Evolutionary conservation across 306 rosid species (phyloP), one percentile per base, ranked within the genome.

Genomic region (Canavalia ensiformis): DNA sequence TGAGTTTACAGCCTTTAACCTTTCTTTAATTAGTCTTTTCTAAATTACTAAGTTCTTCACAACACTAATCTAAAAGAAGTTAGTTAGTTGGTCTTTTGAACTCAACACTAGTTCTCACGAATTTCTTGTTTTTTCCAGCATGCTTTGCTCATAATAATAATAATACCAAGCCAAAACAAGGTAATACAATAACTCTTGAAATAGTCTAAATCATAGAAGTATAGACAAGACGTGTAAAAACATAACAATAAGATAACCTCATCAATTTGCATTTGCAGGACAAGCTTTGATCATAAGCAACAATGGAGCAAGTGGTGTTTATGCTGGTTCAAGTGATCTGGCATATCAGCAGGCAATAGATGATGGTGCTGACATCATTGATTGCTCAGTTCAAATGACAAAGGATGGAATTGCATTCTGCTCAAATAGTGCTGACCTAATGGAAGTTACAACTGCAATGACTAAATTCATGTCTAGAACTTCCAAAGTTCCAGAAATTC

Each of bases 391-490:
- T 58, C 94, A 94, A 83, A 77, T 94, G 88, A 83, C 94, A 35
- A 91, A 90, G 77, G 98, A 94, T 63, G 93, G 91, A 50, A 88
- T 90, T 62, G 86, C 94, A 44, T 91, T 91, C 85, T 94, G 97
- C 84, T 85, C 83, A 49, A 79, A 82, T 13, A 5, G 34, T 0
- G 58, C 81, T 2, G 94, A 91, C 82, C 92, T 94, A 41, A 80
- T 63, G 1, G 56, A 39, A 33, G 74, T 70, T 59, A 94, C 98
- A 6, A 84, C 80, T 12, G 92, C 85, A 28, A 25, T 89, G 67
- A 60, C 69, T 37, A 64, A 81, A 33, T 94, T 94, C 89, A 86
- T 87, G 77, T 41, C 86, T 46, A 41, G 68, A 62, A 63, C 88
- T 76, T 66, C 84, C 13, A 62, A 3, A 8, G 76, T 89, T 78